phyloP scores from a whole-genome alignment of 176 grass and related monocot genomes.

The Phragmites australis region DNA sequence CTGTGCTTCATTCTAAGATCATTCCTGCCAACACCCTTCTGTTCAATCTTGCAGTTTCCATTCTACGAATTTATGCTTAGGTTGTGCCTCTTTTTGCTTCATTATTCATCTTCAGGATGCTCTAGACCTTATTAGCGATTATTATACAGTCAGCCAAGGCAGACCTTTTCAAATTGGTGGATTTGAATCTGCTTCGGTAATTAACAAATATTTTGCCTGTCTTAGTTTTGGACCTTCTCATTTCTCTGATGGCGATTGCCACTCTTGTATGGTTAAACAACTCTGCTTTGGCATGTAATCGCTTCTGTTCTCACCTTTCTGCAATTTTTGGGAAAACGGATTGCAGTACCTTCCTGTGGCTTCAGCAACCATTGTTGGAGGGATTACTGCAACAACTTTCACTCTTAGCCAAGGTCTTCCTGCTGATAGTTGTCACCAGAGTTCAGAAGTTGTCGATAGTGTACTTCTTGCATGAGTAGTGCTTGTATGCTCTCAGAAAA shows the following conservation, averaged over 20 bases:
- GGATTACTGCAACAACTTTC: slow-evolving; percentile 77
- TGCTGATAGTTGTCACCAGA: neutral
- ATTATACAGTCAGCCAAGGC: slow-evolving; percentile 69
- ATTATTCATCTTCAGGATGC: slow-evolving; percentile 73
- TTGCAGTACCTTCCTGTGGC: slow-evolving; percentile 86
- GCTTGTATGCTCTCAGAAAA: neutral
- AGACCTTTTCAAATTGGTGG: slow-evolving; percentile 62
- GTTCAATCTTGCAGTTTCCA: neutral
- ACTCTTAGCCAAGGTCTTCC: slow-evolving; percentile 85
- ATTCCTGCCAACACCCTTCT: slow-evolving; percentile 11
- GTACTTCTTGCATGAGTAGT: neutral
- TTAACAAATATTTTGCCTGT: slow-evolving; percentile 18
- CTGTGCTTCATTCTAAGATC: slow-evolving; percentile 23
- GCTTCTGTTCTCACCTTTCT: slow-evolving; percentile 1
- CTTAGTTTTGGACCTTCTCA: neutral
- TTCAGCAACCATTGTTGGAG: slow-evolving; percentile 87
- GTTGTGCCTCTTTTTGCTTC: slow-evolving; percentile 26
- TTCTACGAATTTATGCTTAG: slow-evolving; percentile 16
- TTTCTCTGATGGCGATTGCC: neutral
- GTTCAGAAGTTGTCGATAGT: neutral
- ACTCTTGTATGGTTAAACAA: slow-evolving; percentile 6
- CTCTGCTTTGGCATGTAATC: neutral
- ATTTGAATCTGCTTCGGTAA: slow-evolving; percentile 81
- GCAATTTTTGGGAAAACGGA: slow-evolving; percentile 7
- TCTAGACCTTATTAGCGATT: slow-evolving; percentile 83